Evolutionary conservation across 768 basidiomycete species (phyloP).

Genomic region (Lentinula boryana): DNA sequence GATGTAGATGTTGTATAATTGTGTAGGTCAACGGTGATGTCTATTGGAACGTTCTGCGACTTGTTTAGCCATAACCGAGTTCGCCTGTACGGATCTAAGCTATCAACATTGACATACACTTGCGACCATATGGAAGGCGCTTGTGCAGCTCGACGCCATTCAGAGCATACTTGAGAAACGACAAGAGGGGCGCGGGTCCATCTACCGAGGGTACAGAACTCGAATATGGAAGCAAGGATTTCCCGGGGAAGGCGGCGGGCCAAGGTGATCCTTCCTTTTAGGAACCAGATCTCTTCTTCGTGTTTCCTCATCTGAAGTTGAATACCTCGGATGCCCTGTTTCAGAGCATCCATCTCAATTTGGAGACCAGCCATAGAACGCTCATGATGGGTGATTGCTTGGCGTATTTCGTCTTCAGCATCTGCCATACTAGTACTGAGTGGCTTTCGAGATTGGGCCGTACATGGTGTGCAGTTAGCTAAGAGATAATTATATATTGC

Average conservation of each 20-base stretch:
- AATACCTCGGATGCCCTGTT: constrained; percentile 33
- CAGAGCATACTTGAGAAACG: constrained; percentile 52
- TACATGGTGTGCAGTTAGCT: not conserved
- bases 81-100: constrained; percentile 31
- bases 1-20: constrained; percentile 22
- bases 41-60: constrained; percentile 35
- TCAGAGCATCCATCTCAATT: constrained; percentile 33
- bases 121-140: constrained; percentile 52
- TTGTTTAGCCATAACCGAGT: constrained; percentile 47
- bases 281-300: constrained; percentile 34
- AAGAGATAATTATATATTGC: not conserved
- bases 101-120: constrained; percentile 44
- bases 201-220: constrained; percentile 40
- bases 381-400: constrained; percentile 26
- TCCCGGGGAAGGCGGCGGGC: constrained; percentile 53
- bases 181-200: constrained; percentile 51
- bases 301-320: constrained; percentile 37
- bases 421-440: not conserved
- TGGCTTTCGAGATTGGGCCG: not conserved
- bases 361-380: constrained; percentile 34
- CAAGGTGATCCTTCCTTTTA: constrained; percentile 43
- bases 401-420: not conserved
- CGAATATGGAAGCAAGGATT: constrained; percentile 48
- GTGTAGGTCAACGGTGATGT: constrained; percentile 36
- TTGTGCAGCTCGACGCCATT: constrained; percentile 49